Evolutionary conservation across 352 stramenopile genomes (phyloP).

Genomic region (Pythium oligandrum): DNA sequence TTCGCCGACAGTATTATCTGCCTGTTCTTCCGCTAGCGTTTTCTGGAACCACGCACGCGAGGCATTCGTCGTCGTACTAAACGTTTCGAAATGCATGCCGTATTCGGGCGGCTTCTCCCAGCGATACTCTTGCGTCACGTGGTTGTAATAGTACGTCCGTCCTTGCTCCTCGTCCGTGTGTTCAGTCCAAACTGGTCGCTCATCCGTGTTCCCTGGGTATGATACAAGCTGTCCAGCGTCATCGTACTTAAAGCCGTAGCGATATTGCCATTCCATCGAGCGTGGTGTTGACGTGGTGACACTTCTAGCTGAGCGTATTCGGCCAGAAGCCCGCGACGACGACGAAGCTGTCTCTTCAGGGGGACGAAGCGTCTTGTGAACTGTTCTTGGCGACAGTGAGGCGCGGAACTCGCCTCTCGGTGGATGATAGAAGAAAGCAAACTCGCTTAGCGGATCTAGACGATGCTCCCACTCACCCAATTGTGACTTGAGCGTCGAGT

Average conservation of each 20-base stretch:
- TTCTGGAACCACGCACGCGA: slow-evolving; percentile 64
- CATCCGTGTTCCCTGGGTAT: slow-evolving; percentile 8
- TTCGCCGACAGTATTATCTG: slow-evolving; percentile 9
- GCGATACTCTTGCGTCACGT: slow-evolving; percentile 67
- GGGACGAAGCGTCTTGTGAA: slow-evolving; percentile 23
- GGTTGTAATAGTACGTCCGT: slow-evolving; percentile 63
- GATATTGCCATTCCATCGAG: slow-evolving; percentile 70
- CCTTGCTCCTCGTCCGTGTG: slow-evolving; percentile 42
- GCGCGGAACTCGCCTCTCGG: slow-evolving; percentile 34
- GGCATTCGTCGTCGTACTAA: slow-evolving; percentile 30
- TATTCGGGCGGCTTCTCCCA: slow-evolving; percentile 73
- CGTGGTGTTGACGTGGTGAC: slow-evolving; percentile 17
- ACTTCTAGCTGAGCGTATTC: slow-evolving; percentile 21
- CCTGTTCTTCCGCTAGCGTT: neutral
- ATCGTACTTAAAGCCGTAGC: slow-evolving; percentile 69
- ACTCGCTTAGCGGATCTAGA: slow-evolving; percentile 54
- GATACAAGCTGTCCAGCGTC: slow-evolving; percentile 27
- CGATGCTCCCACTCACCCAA: slow-evolving; percentile 64
- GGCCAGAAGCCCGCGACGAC: neutral
- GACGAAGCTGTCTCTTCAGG: neutral
- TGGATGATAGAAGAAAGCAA: slow-evolving; percentile 66
- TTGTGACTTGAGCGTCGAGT: slow-evolving; percentile 22
- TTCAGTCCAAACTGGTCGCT: slow-evolving; percentile 62
- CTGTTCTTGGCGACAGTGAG: slow-evolving; percentile 54
- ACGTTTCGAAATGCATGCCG: slow-evolving; percentile 46